These are phyloP conservation scores for Axilococcus clingmanii DNA, from an alignment of 139 green algal species.

Conservation along the genomic window DNA sequence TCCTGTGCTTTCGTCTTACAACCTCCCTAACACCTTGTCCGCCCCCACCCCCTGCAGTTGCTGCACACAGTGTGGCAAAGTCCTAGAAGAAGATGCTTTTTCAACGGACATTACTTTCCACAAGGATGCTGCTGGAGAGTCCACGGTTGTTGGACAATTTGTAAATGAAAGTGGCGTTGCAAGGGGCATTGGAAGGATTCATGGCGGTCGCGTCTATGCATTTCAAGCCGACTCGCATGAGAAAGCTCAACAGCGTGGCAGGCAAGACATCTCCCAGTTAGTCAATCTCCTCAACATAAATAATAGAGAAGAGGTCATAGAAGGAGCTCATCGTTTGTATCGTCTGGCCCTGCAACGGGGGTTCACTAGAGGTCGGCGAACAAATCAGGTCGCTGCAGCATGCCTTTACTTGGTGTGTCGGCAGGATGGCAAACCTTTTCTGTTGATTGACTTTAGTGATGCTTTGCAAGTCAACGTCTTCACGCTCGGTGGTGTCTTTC, in stretches of 20 bases:
- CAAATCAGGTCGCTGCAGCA: slow-evolving; percentile 79
- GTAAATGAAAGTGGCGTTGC: slow-evolving; percentile 58
- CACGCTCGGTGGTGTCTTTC: slow-evolving; percentile 75
- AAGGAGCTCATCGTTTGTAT: slow-evolving; percentile 64
- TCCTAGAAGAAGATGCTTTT: slow-evolving; percentile 86
- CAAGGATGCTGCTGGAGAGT: slow-evolving; percentile 70
- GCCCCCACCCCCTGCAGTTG: slow-evolving; percentile 25
- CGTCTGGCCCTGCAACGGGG: slow-evolving; percentile 76
- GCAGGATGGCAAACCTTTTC: slow-evolving; percentile 87
- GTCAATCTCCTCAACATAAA: slow-evolving; percentile 74
- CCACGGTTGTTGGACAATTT: slow-evolving; percentile 69
- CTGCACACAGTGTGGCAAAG: slow-evolving; percentile 76
- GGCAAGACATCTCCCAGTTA: slow-evolving; percentile 60
- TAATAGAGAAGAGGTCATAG: slow-evolving; percentile 61
- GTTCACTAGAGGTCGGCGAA: slow-evolving; percentile 87
- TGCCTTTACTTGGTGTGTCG: slow-evolving; percentile 95
- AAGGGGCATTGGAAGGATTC: slow-evolving; percentile 45
- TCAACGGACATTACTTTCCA: slow-evolving; percentile 75
- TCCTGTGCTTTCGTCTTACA: neutral
- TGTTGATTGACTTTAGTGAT: slow-evolving; percentile 98
- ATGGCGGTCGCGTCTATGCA: slow-evolving; percentile 61
- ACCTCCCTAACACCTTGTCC: no score
- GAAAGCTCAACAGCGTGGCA: slow-evolving; percentile 55
- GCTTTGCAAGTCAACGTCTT: slow-evolving; percentile 61
- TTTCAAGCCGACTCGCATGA: slow-evolving; percentile 80